Evolutionary conservation across 2,329 filamentous ascomycete genomes (phyloP), one percentile per base, ranked within the genome.

Genomic region (Neocatenulostroma microsporum): DNA sequence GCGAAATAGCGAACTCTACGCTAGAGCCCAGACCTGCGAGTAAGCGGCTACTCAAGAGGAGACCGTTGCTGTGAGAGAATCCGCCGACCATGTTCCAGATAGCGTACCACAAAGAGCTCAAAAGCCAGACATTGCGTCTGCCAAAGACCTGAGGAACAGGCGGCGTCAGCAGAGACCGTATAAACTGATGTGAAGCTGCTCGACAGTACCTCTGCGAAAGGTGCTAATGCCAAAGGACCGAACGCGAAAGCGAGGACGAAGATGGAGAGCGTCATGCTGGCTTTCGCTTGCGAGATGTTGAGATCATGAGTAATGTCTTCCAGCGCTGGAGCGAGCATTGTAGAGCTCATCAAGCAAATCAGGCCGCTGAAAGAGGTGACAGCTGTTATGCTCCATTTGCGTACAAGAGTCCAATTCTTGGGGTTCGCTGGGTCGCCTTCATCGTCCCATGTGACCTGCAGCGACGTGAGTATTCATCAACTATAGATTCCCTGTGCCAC

Each of bases 111-210:
- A 68, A 21, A 39, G 68, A 73, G 2, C 64, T 63, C 0, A 50
- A 29, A 21, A 69, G 66, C 9, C 68, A 53, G 8, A 73, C 51
- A 0, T 45, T 43, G 26, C 60, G 49, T 0, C 71, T 53, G 0
- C 70, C 71, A 32, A 66, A 72, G 0, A 72, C 55, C 40, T 74
- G 71, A 0, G 69, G 69, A 4, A 70, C 39, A 0, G 66, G 67
- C 0, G 63, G 26, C 26, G 26, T 29, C 10, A 29, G 8, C 26
- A 29, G 26, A 10, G 26, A 13, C 14, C 26, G 26, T n/a, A n/a
- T n/a, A n/a, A n/a, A n/a, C n/a, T n/a, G n/a, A n/a, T n/a, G n/a
- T n/a, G n/a, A n/a, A n/a, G n/a, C n/a, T n/a, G n/a, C n/a, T n/a
- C n/a, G n/a, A n/a, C n/a, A n/a, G n/a, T n/a, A n/a, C n/a, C n/a